Evolutionary conservation across 495 filamentous ascomycete genomes (phyloP).

Genomic region (Xylaria acuta): DNA sequence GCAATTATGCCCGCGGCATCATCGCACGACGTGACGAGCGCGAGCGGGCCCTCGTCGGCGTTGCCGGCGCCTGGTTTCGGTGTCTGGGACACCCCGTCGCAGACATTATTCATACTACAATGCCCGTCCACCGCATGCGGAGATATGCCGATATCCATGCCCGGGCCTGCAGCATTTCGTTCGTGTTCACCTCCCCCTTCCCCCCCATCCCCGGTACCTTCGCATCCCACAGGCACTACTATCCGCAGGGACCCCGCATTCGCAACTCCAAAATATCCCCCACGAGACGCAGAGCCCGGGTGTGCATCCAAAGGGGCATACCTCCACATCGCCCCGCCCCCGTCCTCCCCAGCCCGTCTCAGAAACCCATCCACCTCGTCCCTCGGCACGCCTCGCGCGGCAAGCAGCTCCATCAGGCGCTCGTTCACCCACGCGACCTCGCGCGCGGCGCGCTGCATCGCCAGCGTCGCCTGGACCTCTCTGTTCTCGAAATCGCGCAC

Average conservation of each 20-base stretch:
- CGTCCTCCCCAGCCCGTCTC: neutral
- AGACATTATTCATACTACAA: neutral
- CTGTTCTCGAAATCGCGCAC: slow-evolving; percentile 14
- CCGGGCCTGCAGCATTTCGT: neutral
- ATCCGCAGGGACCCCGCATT: neutral
- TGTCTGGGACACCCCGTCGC: neutral
- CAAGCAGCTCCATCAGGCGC: slow-evolving; percentile 17
- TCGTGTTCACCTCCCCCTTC: neutral
- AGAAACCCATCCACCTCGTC: slow-evolving; percentile 21
- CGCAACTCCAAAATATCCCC: neutral
- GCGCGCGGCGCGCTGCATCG: slow-evolving; percentile 29
- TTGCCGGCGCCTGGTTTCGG: neutral
- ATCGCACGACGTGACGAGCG: slow-evolving; percentile 34
- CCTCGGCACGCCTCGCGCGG: slow-evolving; percentile 14
- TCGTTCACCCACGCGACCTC: slow-evolving; percentile 24
- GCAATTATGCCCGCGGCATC: slow-evolving; percentile 36
- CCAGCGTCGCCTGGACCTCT: slow-evolving; percentile 12
- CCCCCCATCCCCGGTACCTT: neutral
- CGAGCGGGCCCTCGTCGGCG: neutral
- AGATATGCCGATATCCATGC: neutral
- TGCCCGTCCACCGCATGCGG: neutral
- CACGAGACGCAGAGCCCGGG: neutral
- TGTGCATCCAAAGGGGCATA: neutral
- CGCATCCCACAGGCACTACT: too few relatives aligned
- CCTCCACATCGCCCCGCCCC: neutral